phyloP scores from a whole-genome alignment of 495 filamentous ascomycete species.

The Aspergillus ellipticus region DNA sequence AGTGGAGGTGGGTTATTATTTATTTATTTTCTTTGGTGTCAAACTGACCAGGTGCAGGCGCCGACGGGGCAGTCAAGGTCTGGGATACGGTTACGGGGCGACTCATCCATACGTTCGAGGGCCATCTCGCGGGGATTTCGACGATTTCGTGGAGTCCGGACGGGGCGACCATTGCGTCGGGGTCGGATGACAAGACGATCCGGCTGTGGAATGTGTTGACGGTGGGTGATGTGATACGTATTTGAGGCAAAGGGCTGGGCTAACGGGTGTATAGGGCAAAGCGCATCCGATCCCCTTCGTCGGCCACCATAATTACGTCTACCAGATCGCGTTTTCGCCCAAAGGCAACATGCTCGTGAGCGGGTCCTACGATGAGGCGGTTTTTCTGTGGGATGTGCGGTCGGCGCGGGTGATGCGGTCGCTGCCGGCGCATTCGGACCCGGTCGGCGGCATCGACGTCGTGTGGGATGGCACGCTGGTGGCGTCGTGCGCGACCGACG shows the following conservation, averaged over 20 bases:
- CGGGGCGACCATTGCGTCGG: slow-evolving; percentile 78
- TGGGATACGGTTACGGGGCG: slow-evolving; percentile 79
- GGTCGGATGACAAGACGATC: slow-evolving; percentile 94
- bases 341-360: slow-evolving; percentile 95
- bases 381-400: slow-evolving; percentile 93
- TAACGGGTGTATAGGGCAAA: slow-evolving; percentile 46
- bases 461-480: slow-evolving; percentile 89
- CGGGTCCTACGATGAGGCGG: slow-evolving; percentile 94
- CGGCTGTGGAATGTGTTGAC: slow-evolving; percentile 85
- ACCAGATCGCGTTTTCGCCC: slow-evolving; percentile 86
- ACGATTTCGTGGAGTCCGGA: slow-evolving; percentile 90
- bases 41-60: slow-evolving; percentile 46
- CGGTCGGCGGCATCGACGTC: slow-evolving; percentile 89
- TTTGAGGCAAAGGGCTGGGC: neutral
- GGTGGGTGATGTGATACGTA: slow-evolving; percentile 36
- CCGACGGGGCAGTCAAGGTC: slow-evolving; percentile 83
- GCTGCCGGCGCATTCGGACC: slow-evolving; percentile 91
- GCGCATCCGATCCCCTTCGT: slow-evolving; percentile 61
- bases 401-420: slow-evolving; percentile 80
- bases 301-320: slow-evolving; percentile 95
- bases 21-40: neutral
- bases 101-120: slow-evolving; percentile 82
- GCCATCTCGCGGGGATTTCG: slow-evolving; percentile 87
- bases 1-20: slow-evolving; percentile 60
- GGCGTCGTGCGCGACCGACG: slow-evolving; percentile 83